Evolutionary conservation across 345 rosid species (phyloP).

Genomic region (Combretum micranthum): DNA sequence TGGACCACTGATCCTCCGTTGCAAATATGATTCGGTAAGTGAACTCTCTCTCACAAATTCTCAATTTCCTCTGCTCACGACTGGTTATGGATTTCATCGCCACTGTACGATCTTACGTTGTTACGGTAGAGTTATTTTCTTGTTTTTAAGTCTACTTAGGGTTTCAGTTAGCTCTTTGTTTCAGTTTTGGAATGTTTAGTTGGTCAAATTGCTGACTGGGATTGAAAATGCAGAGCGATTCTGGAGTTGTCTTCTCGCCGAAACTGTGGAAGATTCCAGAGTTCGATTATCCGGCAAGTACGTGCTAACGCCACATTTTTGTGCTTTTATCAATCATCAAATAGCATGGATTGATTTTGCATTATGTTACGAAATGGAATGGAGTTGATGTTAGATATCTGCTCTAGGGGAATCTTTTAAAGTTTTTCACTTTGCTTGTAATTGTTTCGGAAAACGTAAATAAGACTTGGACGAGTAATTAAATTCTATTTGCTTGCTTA

Average conservation of each 20-base stretch:
- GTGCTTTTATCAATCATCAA: not conserved
- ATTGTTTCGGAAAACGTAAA: no score
- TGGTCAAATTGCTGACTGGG: no score
- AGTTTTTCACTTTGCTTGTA: no score
- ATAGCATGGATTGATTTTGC: not conserved
- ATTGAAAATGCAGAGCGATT: constrained; percentile 42
- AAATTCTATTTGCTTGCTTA: no score
- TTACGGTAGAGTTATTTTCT: not conserved
- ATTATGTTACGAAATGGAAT: no score
- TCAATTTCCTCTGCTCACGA: not conserved
- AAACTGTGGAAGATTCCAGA: constrained; percentile 35
- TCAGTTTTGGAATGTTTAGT: no score
- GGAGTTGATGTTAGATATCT: no score
- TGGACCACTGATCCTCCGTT: not conserved
- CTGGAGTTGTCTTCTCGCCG: constrained; percentile 52
- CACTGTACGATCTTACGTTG: no score
- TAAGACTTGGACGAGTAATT: no score
- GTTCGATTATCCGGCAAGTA: constrained; percentile 46
- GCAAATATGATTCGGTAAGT: constrained; percentile 12
- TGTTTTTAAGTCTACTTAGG: not conserved
- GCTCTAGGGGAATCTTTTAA: no score
- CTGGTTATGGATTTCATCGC: not conserved
- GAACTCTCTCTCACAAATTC: no score
- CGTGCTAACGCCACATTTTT: not conserved
- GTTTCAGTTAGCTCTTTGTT: not conserved